Evolutionary conservation across 208 protist genomes (phyloP), one percentile per base, ranked within the genome.

Genomic region (Porcisia hertigi): DNA sequence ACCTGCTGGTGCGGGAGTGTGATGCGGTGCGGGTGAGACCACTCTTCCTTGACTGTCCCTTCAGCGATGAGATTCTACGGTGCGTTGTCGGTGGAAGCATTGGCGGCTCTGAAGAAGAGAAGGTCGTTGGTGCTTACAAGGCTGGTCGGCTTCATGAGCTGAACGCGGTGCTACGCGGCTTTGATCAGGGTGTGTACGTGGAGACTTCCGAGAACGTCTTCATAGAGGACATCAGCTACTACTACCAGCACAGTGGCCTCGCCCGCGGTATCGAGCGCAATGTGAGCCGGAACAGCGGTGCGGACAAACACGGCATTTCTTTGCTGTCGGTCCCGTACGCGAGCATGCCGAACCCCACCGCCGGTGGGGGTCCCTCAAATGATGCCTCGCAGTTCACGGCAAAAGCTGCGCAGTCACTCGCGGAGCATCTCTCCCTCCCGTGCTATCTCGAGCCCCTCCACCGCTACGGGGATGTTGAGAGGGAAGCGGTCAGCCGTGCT

Each of bases 1-100:
- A 85, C 60, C 16, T 92, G 14, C 47, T 75, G 23, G 1, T 88
- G 52, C 74, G 47, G 18, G 3, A 58, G 1, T 91, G 87, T 63
- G 41, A 49, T 8, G 64, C 59, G 23, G 57, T 87, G 53, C 74
- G 75, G 36, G 67, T 93, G 47, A 63, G 74, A 9, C 89, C 92
- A 41, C 83, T 96, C 14, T 87, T 81, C 43, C 66, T 96, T 5
- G 59, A 86, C 64, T 89, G 85, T 69, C 88, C 89, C 8, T 85
- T 81, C 81, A 73, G 89, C 20, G 89, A 92, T 59, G 79, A 80
- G 66, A 80, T 94, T n/a, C 65, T 96, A 53, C 69, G 43, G 2
- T 39, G 66, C 25, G 81, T 96, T 18, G 59, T 94, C 63, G 67
- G 78, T 36, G 69, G 75, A 20, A 86, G 75, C 55, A 52, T 49